Evolutionary conservation across 2,329 filamentous ascomycete species (phyloP).

Genomic region (Talaromyces sp.): DNA sequence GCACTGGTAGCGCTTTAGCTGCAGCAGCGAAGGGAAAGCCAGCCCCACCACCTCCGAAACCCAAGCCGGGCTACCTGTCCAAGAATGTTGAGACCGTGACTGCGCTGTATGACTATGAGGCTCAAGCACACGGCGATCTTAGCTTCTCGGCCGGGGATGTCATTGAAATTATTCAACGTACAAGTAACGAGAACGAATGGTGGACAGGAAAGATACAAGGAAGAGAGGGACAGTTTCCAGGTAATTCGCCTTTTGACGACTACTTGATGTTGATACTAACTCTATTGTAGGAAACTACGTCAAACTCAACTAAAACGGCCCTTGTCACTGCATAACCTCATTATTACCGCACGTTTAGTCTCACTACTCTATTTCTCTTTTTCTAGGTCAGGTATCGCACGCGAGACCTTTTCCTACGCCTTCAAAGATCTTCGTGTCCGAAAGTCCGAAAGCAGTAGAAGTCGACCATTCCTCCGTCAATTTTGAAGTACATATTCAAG

Average conservation of each 20-base stretch:
- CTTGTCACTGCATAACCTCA: background rate
- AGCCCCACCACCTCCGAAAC: constrained; percentile 67
- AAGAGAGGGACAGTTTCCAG: constrained; percentile 88
- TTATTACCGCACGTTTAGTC: background rate
- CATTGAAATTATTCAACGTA: constrained; percentile 81
- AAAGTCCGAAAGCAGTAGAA: constrained; percentile 2
- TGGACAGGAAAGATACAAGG: constrained; percentile 81
- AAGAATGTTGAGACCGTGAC: constrained; percentile 75
- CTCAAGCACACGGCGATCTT: constrained; percentile 88
- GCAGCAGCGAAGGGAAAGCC: constrained; percentile 64
- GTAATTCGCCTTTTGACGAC: constrained; percentile 48
- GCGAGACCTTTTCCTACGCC: background rate
- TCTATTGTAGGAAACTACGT: constrained; percentile 39
- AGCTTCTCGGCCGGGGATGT: constrained; percentile 84
- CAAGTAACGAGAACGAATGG: constrained; percentile 94
- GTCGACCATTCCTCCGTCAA: background rate
- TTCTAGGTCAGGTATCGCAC: too few relatives aligned
- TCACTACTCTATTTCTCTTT: too few relatives aligned
- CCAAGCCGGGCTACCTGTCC: constrained; percentile 73
- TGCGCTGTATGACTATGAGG: constrained; percentile 92
- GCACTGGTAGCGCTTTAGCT: constrained; percentile 43
- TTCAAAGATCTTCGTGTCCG: background rate
- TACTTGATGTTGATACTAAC: background rate
- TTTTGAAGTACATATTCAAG: constrained; percentile 16
- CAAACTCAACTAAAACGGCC: constrained; percentile 32